Evolutionary conservation across 1,139 yeast species (phyloP), one percentile per base, ranked within the genome.

Genomic region (Pichia terricola): DNA sequence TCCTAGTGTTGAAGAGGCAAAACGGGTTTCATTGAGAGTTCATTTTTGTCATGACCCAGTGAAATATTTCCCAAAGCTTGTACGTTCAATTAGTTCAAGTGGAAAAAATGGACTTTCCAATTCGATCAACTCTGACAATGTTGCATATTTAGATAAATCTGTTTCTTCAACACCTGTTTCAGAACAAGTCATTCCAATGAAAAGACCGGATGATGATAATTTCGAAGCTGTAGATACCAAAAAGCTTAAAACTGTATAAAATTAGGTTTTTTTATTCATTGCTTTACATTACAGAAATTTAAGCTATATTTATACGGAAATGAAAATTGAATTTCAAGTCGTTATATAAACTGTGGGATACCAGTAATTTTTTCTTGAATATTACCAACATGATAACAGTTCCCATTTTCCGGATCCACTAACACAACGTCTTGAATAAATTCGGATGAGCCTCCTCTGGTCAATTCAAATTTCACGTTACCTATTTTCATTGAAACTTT

Each of bases 381-480:
- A 43, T 72, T 75, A 5, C 95, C 95, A 45, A 86, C 60, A 26
- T 81, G 68, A 45, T 69, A 68, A 8, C 81, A 70, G 30, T 69
- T 65, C 39, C 67, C 65, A 32, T 67, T 70, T 1, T 63, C 69
- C 26, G 69, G 70, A 36, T 70, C 77, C 31, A 86, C 55, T n/a
- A 77, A 67, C 7, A 82, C 79, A 27, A 86, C 68, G 52, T 86
- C 91, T 59, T 88, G 96, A 39, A 83, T 63, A 54, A 86, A 81
- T n/a, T 75, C 72, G 10, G 83, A 66, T 10, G 79, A 74, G 2
- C 83, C 78, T n/a, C 96, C 96, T 56, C 76, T 73, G 5, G 80
- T 69, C 9, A 87, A 78, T 49, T 81, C 83, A 72, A 88, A 72
- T 16, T 72, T 68, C 35, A 79, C 74, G 45, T 80, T 75, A 8